phyloP scores from a whole-genome alignment of 805 yeast species.

The Candida tallmaniae region DNA sequence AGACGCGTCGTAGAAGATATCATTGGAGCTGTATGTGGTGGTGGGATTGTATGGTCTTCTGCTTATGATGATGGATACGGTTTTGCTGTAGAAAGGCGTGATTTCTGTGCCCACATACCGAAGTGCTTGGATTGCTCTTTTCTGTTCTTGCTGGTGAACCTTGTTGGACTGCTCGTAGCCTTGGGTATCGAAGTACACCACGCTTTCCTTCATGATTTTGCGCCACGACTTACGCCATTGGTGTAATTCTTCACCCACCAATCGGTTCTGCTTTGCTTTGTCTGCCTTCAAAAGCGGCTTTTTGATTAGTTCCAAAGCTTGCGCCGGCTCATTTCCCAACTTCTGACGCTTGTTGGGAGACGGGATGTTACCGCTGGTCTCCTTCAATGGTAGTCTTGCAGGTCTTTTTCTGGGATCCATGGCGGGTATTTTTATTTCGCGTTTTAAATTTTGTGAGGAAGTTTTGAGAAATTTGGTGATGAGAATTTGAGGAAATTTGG shows the following conservation, averaged over 20 bases:
- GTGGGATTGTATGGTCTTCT: constrained; percentile 46
- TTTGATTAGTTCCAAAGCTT: neutral
- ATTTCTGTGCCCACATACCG: constrained; percentile 46
- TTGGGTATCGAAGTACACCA: constrained; percentile 57
- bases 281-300: neutral
- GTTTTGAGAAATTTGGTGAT: too few species aligned
- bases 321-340: neutral
- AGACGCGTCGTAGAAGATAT: constrained; percentile 63
- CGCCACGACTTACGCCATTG: constrained; percentile 68
- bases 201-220: constrained; percentile 52
- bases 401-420: constrained; percentile 11
- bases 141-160: constrained; percentile 33
- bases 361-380: constrained; percentile 37
- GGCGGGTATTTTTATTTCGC: too few species aligned
- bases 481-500: too few species aligned
- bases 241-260: constrained; percentile 43
- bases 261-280: constrained; percentile 15
- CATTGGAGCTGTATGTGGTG: constrained; percentile 44
- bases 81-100: constrained; percentile 47
- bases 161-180: constrained; percentile 37
- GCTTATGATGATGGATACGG: constrained; percentile 72
- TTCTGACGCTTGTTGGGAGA: constrained; percentile 24
- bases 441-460: too few species aligned
- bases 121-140: constrained; percentile 41
- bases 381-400: constrained; percentile 30